Base-by-base conservation (phyloP, 2,329 filamentous ascomycete genomes). In the Trichoderma cornu-damae region DNA sequence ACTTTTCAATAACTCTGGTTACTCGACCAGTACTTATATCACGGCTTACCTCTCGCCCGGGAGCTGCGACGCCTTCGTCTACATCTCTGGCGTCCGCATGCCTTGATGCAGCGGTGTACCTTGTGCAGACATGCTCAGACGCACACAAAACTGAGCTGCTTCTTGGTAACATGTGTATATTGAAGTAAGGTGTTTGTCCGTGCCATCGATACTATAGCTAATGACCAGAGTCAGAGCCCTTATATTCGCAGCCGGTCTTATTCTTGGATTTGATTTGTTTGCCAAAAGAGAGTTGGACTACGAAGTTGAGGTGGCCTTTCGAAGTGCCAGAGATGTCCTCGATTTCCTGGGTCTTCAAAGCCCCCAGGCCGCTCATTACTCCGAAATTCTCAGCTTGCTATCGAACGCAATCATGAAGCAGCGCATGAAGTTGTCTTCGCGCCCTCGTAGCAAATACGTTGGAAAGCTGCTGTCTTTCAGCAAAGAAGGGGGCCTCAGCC, bases 1-100 rank as follows among this genome's bases (percentile, higher is more conserved):
- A 84, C 61, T 81, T 83, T 55, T 78, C 80, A 0, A 78, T 84
- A 0, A 83, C 81, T 18, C 65, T 84, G 0, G 78, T 80, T 2
- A 83, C 80, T 0, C 72, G 81, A 1, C 81, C 80, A 0, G 78
- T 84, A 26, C 65, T 85, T 7, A 79, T 83, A 22, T 78, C 75
- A 11, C 71, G 74, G 3, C 66, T 83, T 1, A 76, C 76, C 4
- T 64, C 75, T 46, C 72, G 71, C 46, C 44, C 72, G 42, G 50
- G 69, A 49, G 49, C 64, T 56, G 30, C 65, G 0, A 63, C 67
- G n/a, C 37, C 62, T n/a, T 58, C 65, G 50, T 66, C 68, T 14
- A 67, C 61, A 3, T 66, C 71, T 16, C 68, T 84, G 14, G 78
- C 80, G 0, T 70, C 76, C 5, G 80, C 79, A 0, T 84, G 81